phyloP scores from a whole-genome alignment of 331 rosid species.

The Malus hybrid region DNA sequence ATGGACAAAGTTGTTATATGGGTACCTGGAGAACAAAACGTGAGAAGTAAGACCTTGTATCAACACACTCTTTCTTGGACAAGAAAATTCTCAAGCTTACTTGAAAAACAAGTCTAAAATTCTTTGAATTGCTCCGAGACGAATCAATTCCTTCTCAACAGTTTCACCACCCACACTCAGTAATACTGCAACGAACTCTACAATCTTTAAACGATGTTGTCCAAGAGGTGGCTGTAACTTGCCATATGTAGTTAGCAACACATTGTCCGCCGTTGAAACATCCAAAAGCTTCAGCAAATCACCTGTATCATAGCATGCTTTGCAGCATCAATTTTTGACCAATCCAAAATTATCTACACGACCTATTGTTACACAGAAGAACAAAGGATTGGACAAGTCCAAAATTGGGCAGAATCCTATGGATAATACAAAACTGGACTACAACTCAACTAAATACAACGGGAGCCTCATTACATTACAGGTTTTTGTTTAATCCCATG shows the following conservation, averaged over 20 bases:
- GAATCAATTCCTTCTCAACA: constrained; percentile 79
- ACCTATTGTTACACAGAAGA: background rate
- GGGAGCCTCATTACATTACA: background rate
- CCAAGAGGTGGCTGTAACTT: constrained; percentile 96
- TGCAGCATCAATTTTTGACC: constrained; percentile 3
- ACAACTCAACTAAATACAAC: background rate
- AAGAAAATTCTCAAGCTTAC: constrained; percentile 38
- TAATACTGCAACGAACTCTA: constrained; percentile 82
- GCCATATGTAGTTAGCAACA: constrained; percentile 79
- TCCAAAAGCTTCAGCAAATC: constrained; percentile 83
- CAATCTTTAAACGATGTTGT: constrained; percentile 93
- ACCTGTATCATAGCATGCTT: constrained; percentile 39
- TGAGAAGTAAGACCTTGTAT: too few relatives aligned
- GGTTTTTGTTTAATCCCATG: background rate
- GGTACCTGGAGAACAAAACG: too few relatives aligned
- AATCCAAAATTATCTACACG: background rate
- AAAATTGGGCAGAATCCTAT: background rate
- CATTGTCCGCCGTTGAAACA: constrained; percentile 53
- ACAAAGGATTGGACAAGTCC: background rate
- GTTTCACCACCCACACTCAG: constrained; percentile 78
- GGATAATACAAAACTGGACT: background rate
- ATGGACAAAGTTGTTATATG: constrained; percentile 21
- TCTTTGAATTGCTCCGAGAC: constrained; percentile 74
- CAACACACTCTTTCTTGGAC: too few relatives aligned
- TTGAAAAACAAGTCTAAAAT: constrained; percentile 77